Base-by-base conservation (phyloP, 2,329 filamentous ascomycete species). In the Dothideomycetidae sp. region DNA sequence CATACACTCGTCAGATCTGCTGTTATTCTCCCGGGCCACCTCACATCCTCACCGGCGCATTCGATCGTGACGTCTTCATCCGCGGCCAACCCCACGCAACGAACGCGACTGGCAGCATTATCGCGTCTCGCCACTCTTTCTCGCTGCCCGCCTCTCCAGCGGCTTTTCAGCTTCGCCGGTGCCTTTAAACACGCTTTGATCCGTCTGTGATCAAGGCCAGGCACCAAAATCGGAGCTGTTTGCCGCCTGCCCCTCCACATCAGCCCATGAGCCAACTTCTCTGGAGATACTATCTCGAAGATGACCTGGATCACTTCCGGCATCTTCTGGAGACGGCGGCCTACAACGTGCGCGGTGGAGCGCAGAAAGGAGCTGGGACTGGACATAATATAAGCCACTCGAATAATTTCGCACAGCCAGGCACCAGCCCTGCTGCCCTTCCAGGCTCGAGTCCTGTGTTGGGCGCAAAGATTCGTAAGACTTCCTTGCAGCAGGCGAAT, bases 221-320 rank as follows among this genome's bases (percentile, higher is more conserved):
- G 83, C 78, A 79, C 71, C 56, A 60, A 59, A 64, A 68, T 64
- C 63, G 69, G 73, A 66, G 63, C 61, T 60, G 58, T 54, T 59
- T 63, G 64, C 46, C 57, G 52, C 42, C 48, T 54, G 55, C 53
- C 55, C 50, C 43, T 40, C 31, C 45, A 44, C 43, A 51, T 50
- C 47, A 48, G 55, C 75, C 75, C 75, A 90, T 96, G 88, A 96
- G 83, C 78, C 80, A 85, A 68, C 74, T 81, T 73, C 76, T 98
- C 61, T 94, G 88, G 88, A 86, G 85, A 72, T 83, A 75, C 60
- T 96, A 88, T 60, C 80, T 92, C 69, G 81, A 94, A 75, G 82
- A 94, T 72, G 85, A 98, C 75, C 81, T 93, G 75, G 86, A 93
- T 59, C 76, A 68, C 57, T 96, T 98, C 72, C 80, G 81, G 66